Percentiles rank a stretch among this genome's conserved stretches.
These are phyloP conservation scores for Phytophthora pseudosyringae DNA, from an alignment of 352 stramenopile genomes.

Conservation along the genomic window DNA sequence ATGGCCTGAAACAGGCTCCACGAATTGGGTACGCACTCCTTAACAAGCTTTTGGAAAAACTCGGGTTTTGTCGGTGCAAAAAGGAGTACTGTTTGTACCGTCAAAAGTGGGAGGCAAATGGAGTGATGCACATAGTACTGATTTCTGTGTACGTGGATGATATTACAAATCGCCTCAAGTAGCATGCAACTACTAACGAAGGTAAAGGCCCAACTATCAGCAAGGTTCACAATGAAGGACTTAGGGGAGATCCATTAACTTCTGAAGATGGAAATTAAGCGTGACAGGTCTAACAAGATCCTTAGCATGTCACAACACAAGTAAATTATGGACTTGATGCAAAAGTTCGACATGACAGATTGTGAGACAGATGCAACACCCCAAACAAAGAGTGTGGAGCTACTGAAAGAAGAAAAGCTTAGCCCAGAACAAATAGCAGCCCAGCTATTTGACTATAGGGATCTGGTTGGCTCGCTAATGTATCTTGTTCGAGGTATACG, in stretches of 20 bases:
- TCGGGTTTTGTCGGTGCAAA: background rate
- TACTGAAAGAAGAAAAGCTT: background rate
- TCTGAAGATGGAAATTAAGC: slow-evolving; percentile 5
- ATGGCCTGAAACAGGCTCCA: too few species aligned
- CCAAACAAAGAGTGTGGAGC: background rate
- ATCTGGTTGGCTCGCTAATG: background rate
- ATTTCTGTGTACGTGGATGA: too few species aligned
- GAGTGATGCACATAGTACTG: too few species aligned
- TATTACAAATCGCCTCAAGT: background rate
- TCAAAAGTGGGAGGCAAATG: background rate
- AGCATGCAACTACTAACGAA: slow-evolving; percentile 1
- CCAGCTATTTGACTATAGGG: background rate
- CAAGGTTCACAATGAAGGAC: slow-evolving; percentile 1
- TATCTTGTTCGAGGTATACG: background rate
- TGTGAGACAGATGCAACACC: background rate
- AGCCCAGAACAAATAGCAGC: background rate
- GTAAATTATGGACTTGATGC: slow-evolving; percentile 4
- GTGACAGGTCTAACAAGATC: background rate
- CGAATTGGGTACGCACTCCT: too few species aligned
- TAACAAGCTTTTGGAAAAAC: background rate
- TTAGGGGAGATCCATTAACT: background rate
- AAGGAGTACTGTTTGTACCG: background rate
- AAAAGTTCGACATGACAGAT: background rate
- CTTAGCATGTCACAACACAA: slow-evolving; percentile 12
- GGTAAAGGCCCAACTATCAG: background rate